Conservation (phyloP, 306 rosid species). For the Adenanthera pavonina region DNA sequence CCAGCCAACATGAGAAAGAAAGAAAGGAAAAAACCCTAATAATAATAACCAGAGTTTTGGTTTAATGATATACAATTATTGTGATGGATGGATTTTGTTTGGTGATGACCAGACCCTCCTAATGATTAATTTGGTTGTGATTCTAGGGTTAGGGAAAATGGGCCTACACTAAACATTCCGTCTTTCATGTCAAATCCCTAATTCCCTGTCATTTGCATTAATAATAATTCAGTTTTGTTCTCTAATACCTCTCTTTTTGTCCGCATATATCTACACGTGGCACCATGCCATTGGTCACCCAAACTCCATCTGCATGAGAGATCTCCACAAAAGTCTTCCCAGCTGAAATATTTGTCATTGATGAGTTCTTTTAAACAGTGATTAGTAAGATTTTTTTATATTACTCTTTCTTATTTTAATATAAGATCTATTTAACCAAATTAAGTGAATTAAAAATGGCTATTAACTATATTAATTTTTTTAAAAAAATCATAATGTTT, state of each 20-base stretch:
- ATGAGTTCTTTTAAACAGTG: not conserved
- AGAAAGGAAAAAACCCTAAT: slow-evolving; percentile 32
- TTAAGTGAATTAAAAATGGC: no score
- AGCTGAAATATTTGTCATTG: not conserved
- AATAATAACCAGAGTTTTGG: slow-evolving; percentile 34
- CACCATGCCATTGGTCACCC: slow-evolving; percentile 4
- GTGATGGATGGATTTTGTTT: slow-evolving; percentile 45
- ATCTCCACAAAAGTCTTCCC: slow-evolving; percentile 8
- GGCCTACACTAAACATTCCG: slow-evolving; percentile 54
- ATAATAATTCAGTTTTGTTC: slow-evolving; percentile 37
- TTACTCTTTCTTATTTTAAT: no score
- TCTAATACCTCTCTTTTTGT: slow-evolving; percentile 40
- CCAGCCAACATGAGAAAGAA: slow-evolving; percentile 38
- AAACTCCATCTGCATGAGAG: not conserved
- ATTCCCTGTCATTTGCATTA: slow-evolving; percentile 40
- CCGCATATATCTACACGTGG: slow-evolving; percentile 8
- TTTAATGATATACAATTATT: slow-evolving; percentile 32
- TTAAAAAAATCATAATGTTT: no score
- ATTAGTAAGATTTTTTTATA: not conserved
- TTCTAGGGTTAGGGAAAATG: slow-evolving; percentile 53
- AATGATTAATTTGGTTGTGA: no score
- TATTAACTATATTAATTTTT: no score
- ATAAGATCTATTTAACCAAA: no score
- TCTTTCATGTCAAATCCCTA: slow-evolving; percentile 55
- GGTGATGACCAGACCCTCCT: slow-evolving; percentile 46